Evolutionary conservation across 345 rosid species (phyloP), one percentile per base, ranked within the genome.

Genomic region (Gossypium ekmanianum): DNA sequence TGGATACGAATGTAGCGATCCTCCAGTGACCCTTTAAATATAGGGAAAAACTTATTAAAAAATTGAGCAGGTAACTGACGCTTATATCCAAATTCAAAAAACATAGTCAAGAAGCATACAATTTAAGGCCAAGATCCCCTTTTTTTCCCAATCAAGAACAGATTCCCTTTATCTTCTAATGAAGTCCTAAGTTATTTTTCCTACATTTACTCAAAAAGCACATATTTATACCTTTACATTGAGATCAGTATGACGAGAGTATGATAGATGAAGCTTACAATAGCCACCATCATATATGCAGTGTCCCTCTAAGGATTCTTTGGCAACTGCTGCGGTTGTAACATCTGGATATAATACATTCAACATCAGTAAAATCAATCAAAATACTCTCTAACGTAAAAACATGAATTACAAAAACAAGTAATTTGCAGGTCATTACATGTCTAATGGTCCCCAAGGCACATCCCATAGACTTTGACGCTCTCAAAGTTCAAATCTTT

Each of bases 241-340:
- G 89, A 95, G 99, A 92, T 95, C 99, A 95, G 98, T 92, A 95
- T 95, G 99, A 95, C 97, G 97, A 92, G 99, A 92, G 91, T 92
- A 92, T 91, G 97, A 84, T 92, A 92, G 97, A 90, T 92, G 97
- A 95, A 95, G 98, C 98, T 94, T 91, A 92, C 97, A 94, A 83
- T 92, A 92, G 91, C 97, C 97, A 89, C 97, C 98, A 89, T 95
- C 98, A 91, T 92, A 92, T 80, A 95, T 95, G 97, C 98, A 89
- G 79, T 92, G 98, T 80, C 97, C 99, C 87, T 95, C 97, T 72
- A 95, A 75, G 75, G 99, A 87, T 79, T 90, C 97, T 81, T 94
- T 94, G 72, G 97, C 95, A 75, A 88, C 84, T 66, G 89, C 83
- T 71, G 97, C 98, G 11, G 95, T 94, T 9, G 97, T 12, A 67